These are phyloP conservation scores for Ceratobasidium papillatum DNA, from an alignment of 1,284 basidiomycete genomes.

Conservation along the genomic window DNA sequence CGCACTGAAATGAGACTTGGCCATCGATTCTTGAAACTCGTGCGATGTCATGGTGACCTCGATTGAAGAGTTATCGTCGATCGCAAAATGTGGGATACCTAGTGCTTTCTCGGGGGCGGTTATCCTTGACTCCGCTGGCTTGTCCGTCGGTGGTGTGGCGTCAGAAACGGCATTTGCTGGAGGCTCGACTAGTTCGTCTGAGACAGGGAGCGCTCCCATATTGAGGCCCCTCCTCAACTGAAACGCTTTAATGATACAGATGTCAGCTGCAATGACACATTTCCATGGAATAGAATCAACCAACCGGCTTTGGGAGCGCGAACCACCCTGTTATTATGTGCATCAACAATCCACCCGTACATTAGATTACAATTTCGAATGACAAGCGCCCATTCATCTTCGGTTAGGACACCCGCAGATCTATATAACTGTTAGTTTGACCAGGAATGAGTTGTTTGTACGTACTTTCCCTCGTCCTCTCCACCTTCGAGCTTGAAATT, in stretches of 20 bases:
- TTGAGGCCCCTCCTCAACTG: neutral
- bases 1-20: slow-evolving; percentile 13
- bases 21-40: slow-evolving; percentile 19
- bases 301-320: slow-evolving; percentile 11
- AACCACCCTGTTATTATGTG: neutral
- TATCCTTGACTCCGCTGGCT: neutral
- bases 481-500: neutral
- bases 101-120: neutral
- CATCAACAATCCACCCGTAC: slow-evolving; percentile 1
- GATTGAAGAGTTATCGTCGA: neutral
- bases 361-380: slow-evolving; percentile 17
- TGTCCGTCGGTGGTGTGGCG: neutral
- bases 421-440: neutral
- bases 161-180: too few species aligned
- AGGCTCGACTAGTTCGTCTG: neutral
- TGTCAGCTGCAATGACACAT: neutral
- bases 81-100: slow-evolving; percentile 1
- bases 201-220: neutral
- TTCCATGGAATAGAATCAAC: neutral
- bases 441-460: neutral
- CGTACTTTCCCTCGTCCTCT: slow-evolving; percentile 3
- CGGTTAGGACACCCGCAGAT: neutral
- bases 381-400: slow-evolving; percentile 6
- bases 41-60: neutral
- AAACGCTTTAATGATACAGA: neutral